A percentile compares a stretch with the other conserved stretches of the same genome.
These are phyloP conservation scores for Backusella westeae DNA, from an alignment of 192 early-diverging fungal species.

Conservation along the genomic window DNA sequence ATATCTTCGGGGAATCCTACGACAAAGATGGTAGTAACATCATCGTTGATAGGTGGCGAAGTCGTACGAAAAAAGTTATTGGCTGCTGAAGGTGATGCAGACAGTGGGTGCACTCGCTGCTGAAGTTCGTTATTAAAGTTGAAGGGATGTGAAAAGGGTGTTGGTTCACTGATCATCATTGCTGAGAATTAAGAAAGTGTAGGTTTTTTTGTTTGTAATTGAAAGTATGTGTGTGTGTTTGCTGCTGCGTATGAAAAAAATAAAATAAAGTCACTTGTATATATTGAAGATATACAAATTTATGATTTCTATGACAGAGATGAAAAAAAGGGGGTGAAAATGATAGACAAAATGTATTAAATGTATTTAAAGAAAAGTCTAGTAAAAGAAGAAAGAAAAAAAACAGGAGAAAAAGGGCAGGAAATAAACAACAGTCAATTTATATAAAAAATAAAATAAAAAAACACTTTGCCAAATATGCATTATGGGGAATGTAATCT, in stretches of 20 bases:
- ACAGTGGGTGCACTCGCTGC: slow-evolving; percentile 20
- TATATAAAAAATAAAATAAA: slow-evolving; percentile 3
- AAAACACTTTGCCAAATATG: slow-evolving; percentile 5
- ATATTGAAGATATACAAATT: background rate
- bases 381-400: background rate
- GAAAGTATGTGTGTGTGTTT: background rate
- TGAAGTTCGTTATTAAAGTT: background rate
- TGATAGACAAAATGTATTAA: background rate
- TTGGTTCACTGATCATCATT: slow-evolving; percentile 29
- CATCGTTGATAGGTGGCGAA: slow-evolving; percentile 49
- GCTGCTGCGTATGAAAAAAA: background rate
- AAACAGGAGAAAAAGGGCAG: slow-evolving; percentile 1
- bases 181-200: background rate
- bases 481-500: background rate
- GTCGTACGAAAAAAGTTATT: background rate
- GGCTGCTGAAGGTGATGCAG: slow-evolving; percentile 18
- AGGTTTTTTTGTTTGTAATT: background rate
- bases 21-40: slow-evolving; percentile 98
- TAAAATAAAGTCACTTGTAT: background rate
- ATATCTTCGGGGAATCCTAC: slow-evolving; percentile 99
- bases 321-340: background rate
- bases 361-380: background rate
- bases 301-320: background rate
- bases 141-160: background rate
- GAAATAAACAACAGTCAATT: background rate